A percentile compares a stretch with the other conserved stretches of the same genome.
phyloP scores from a whole-genome alignment of 305 asterid genomes.

The Nicotiana rustica region DNA sequence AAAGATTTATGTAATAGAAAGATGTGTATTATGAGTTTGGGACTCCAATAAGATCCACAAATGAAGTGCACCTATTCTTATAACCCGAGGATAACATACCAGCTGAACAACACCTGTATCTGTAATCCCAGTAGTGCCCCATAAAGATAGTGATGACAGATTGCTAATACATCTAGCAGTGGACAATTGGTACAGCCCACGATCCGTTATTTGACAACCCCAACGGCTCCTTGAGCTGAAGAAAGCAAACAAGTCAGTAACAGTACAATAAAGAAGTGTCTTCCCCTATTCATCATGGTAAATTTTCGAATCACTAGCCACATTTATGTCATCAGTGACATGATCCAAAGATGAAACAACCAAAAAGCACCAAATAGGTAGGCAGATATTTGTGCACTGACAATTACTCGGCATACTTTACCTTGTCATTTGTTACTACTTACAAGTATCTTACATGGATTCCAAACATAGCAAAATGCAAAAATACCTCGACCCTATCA shows the following conservation, averaged over 20 bases:
- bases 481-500: not conserved
- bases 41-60: not conserved
- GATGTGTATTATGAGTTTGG: not conserved
- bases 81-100: conserved; percentile 48
- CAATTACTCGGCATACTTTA: not conserved
- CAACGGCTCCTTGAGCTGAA: conserved; percentile 90
- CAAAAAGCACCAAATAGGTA: not conserved
- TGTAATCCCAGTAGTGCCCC: conserved; percentile 88
- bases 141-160: conserved; percentile 76
- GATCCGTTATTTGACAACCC: conserved; percentile 93
- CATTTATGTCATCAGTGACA: not conserved
- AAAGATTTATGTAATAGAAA: not conserved
- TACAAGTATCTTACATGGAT: not conserved
- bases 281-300: not conserved
- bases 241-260: conserved; percentile 27
- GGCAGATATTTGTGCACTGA: not conserved
- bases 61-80: not conserved
- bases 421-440: not conserved
- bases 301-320: not conserved
- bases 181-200: conserved; percentile 73
- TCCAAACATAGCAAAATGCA: not conserved
- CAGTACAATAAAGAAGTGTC: not conserved
- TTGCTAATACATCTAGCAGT: conserved; percentile 76
- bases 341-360: not conserved
- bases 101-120: conserved; percentile 81